Evolutionary conservation across 2,329 filamentous ascomycete genomes (phyloP).

Genomic region (Cercospora zeae-maydis): DNA sequence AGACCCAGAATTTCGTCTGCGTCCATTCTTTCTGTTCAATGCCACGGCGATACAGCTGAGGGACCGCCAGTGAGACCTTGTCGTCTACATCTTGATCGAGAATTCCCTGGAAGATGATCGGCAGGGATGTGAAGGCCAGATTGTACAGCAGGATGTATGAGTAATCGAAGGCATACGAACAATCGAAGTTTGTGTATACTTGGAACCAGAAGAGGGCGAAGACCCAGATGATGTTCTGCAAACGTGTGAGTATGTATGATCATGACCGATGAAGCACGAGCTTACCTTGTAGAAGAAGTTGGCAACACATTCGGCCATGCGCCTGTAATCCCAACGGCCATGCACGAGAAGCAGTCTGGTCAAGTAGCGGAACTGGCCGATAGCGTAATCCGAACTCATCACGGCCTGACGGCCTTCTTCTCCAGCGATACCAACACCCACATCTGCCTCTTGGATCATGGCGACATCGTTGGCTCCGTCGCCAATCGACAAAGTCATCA

Average conservation of each 20-base stretch:
- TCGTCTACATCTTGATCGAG: slow-evolving; percentile 96
- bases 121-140: slow-evolving; percentile 90
- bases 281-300: slow-evolving; percentile 98
- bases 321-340: slow-evolving; percentile 92
- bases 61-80: slow-evolving; percentile 86
- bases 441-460: slow-evolving; percentile 96
- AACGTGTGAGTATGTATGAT: slow-evolving; percentile 28
- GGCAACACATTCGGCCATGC: slow-evolving; percentile 86
- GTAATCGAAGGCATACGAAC: slow-evolving; percentile 95
- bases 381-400: slow-evolving; percentile 95
- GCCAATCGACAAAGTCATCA: slow-evolving; percentile 91
- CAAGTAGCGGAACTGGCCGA: slow-evolving; percentile 88
- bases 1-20: slow-evolving; percentile 91
- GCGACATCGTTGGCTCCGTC: slow-evolving; percentile 95
- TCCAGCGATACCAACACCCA: slow-evolving; percentile 93
- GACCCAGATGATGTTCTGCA: slow-evolving; percentile 90
- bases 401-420: slow-evolving; percentile 88
- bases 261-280: not conserved
- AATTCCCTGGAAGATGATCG: slow-evolving; percentile 92
- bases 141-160: slow-evolving; percentile 97
- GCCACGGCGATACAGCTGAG: slow-evolving; percentile 89
- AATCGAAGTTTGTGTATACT: slow-evolving; percentile 92
- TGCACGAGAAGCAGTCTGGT: slow-evolving; percentile 83
- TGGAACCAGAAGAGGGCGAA: slow-evolving; percentile 97
- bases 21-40: slow-evolving; percentile 98